phyloP scores from a whole-genome alignment of 2,329 filamentous ascomycete genomes.

The Ophiocordyceps camponoti-floridani region DNA sequence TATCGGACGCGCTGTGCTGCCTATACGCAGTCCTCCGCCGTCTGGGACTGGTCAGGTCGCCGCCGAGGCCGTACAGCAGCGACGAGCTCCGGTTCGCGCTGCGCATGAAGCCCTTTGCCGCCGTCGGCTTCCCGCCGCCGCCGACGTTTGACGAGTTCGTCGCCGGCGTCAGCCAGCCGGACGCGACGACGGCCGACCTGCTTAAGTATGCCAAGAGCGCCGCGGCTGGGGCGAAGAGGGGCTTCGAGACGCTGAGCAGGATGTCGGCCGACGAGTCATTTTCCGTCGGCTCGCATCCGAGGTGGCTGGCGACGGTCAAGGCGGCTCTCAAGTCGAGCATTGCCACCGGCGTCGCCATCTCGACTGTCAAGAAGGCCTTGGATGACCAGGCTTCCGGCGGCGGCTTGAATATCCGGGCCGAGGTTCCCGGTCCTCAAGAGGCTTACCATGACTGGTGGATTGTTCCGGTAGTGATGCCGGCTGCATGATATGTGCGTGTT shows the following conservation, averaged over 20 bases:
- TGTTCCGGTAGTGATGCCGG: constrained; percentile 29
- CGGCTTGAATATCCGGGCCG: constrained; percentile 24
- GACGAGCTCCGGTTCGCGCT: constrained; percentile 59
- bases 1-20: constrained; percentile 34
- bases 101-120: constrained; percentile 69
- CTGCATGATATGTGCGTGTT: not conserved
- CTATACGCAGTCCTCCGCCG: constrained; percentile 52
- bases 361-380: constrained; percentile 38
- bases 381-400: constrained; percentile 11
- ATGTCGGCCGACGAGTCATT: constrained; percentile 34
- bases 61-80: constrained; percentile 44
- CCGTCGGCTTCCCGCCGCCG: constrained; percentile 48
- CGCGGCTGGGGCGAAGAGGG: constrained; percentile 29
- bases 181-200: constrained; percentile 19
- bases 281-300: constrained; percentile 35
- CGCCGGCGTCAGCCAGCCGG: constrained; percentile 20
- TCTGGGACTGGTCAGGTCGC: constrained; percentile 31
- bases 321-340: constrained; percentile 53
- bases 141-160: constrained; percentile 45
- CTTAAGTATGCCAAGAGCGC: constrained; percentile 27
- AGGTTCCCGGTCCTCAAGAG: constrained; percentile 33
- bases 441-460: constrained; percentile 49
- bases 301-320: constrained; percentile 43
- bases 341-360: constrained; percentile 46
- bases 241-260: constrained; percentile 36